phyloP scores from a whole-genome alignment of 805 yeast genomes.

The Spathaspora sp. region DNA sequence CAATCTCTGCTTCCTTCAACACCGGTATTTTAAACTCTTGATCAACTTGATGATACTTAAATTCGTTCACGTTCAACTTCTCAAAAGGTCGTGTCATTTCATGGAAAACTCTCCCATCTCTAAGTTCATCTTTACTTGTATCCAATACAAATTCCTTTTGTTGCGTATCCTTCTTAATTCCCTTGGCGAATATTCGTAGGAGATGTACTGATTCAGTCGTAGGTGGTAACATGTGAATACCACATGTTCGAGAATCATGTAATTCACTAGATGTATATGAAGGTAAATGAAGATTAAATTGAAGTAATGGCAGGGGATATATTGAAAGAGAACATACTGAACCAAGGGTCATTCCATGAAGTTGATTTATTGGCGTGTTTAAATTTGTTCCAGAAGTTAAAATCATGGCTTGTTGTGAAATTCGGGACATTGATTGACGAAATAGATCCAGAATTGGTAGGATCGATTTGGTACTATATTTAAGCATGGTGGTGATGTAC shows the following conservation, averaged over 20 bases:
- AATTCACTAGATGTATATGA: conserved; percentile 71
- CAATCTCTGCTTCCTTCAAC: conserved; percentile 52
- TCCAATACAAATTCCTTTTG: conserved; percentile 18
- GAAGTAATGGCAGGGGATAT: conserved; percentile 71
- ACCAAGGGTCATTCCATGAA: conserved; percentile 80
- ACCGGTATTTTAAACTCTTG: conserved; percentile 43
- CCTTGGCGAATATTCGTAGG: conserved; percentile 62
- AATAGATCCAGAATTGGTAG: conserved; percentile 14
- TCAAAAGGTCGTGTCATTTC: conserved; percentile 57
- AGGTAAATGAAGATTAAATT: conserved; percentile 84
- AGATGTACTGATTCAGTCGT: conserved; percentile 48
- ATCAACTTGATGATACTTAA: conserved; percentile 12
- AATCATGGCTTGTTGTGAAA: conserved; percentile 42
- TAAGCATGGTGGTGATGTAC: neutral
- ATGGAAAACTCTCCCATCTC: conserved; percentile 36
- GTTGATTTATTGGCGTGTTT: conserved; percentile 15
- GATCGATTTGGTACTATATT: neutral
- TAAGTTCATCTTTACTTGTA: conserved; percentile 16
- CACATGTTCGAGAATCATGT: conserved; percentile 54
- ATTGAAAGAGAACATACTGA: conserved; percentile 82
- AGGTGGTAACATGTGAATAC: conserved; percentile 75
- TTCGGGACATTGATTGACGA: conserved; percentile 31
- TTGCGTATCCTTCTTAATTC: conserved; percentile 45
- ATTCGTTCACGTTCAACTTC: conserved; percentile 25
- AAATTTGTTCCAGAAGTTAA: conserved; percentile 23